A percentile compares a stretch with the other conserved stretches of the same genome.
These are phyloP conservation scores for Exophiala phaeomuriformis DNA, from an alignment of 2,329 filamentous ascomycete species.

Conservation along the genomic window DNA sequence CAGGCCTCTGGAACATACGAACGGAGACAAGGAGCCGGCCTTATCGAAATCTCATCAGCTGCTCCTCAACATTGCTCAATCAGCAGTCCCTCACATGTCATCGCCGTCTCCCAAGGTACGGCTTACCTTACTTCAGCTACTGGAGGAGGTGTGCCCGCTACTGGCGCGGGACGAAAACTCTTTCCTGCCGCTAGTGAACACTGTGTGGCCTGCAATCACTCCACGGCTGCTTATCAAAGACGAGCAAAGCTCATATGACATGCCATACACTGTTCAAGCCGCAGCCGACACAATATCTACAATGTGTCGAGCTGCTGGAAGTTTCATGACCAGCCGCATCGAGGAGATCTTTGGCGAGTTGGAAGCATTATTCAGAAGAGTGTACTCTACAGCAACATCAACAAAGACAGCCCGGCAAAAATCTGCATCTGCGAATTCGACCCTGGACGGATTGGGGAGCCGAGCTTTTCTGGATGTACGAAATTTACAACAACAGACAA, in stretches of 20 bases:
- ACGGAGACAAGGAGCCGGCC: slow-evolving; percentile 34
- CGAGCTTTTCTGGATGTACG: not conserved
- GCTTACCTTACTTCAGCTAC: slow-evolving; percentile 67
- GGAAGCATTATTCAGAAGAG: slow-evolving; percentile 35
- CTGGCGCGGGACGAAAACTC: slow-evolving; percentile 70
- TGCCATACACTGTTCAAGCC: slow-evolving; percentile 53
- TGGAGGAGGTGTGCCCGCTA: slow-evolving; percentile 63
- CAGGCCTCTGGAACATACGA: not conserved
- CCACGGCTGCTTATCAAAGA: slow-evolving; percentile 49
- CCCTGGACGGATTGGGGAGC: not conserved
- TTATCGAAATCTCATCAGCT: slow-evolving; percentile 71
- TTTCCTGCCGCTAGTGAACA: slow-evolving; percentile 83
- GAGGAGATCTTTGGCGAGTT: slow-evolving; percentile 56
- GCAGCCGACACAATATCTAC: slow-evolving; percentile 61
- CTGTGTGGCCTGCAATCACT: slow-evolving; percentile 77
- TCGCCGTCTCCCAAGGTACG: slow-evolving; percentile 74
- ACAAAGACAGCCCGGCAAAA: not conserved
- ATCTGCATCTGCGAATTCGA: not conserved
- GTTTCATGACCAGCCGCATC: slow-evolving; percentile 72
- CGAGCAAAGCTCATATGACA: slow-evolving; percentile 31
- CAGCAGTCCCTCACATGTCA: slow-evolving; percentile 86
- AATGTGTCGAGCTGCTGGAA: slow-evolving; percentile 65
- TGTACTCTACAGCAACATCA: not conserved
- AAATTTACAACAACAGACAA: not conserved
- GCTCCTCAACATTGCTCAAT: slow-evolving; percentile 68